Base-by-base conservation (phyloP, 345 rosid genomes). In the Eucalyptus sideroxylon region DNA sequence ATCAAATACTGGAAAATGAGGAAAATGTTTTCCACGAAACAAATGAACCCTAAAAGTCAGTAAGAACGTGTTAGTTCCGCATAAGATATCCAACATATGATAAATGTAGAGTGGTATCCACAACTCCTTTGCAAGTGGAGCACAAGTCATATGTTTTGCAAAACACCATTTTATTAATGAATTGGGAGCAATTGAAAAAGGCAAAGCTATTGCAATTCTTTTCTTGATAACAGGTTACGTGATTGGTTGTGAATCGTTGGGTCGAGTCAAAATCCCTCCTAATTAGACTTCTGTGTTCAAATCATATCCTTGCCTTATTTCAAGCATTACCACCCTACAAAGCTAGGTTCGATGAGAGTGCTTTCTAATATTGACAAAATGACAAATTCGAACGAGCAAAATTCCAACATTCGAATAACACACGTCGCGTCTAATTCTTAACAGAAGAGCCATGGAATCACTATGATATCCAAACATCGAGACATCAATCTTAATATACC, bases 11-110 rank as follows among this genome's bases (percentile, higher is more conserved):
- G 6, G 0, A 56, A 56, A 24, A 56, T 56, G 0, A 10, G 13
- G 30, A 56, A 23, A 56, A 24, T 24, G 13, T 56, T 53, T 55
- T 55, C 10, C 26, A 50, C 0, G 0, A 10, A 56, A 19, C 3
- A 56, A 24, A 26, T 26, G 2, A 0, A 56, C 14, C 6, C 1
- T 8, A 65, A 4, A 65, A 65, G 11, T 65, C 2, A 16, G 21
- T 0, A 65, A 65, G 77, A 65, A n/a, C 0, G 1, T n/a, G 6
- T n/a, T 0, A 4, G 1, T 24, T 56, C 30, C 3, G 2, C 13
- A 1, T 0, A 24, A 56, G 14, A 24, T 56, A 56, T 56, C 59
- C 26, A 53, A 53, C 59, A 21, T 53, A 53, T 53, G 59, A 53
- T 53, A 53, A 53, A 53, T 53, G 59, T 1, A 53, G 26, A 53